Evolutionary conservation across 2,329 filamentous ascomycete genomes (phyloP).

Genomic region (Leptographium wingfieldii): DNA sequence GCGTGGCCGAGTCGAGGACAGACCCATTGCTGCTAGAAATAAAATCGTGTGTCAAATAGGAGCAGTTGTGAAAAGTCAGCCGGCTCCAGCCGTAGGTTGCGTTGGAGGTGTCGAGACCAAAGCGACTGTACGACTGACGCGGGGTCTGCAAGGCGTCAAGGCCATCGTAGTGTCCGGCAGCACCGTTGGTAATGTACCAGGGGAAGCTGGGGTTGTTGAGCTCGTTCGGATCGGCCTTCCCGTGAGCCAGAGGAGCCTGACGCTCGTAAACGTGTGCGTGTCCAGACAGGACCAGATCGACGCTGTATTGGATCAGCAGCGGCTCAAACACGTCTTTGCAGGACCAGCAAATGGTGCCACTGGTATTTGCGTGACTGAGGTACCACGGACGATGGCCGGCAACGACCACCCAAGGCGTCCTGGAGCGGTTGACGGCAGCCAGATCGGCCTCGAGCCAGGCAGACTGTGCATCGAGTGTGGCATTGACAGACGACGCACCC

Average conservation of each 20-base stretch:
- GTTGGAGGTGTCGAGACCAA: conserved; percentile 18
- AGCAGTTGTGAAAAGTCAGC: conserved; percentile 26
- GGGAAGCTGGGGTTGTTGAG: conserved; percentile 7
- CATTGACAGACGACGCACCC: background rate
- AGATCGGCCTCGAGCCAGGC: conserved; percentile 32
- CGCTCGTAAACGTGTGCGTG: conserved; percentile 15
- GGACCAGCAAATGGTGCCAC: conserved; percentile 3
- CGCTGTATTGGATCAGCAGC: conserved; percentile 7
- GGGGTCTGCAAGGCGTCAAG: conserved; percentile 11
- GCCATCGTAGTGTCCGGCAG: conserved; percentile 15
- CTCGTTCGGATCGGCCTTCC: conserved; percentile 7
- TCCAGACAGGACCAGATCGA: conserved; percentile 12
- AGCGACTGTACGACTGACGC: conserved; percentile 12
- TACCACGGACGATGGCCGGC: conserved; percentile 38
- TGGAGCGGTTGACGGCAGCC: conserved; percentile 27
- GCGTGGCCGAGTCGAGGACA: conserved; percentile 19
- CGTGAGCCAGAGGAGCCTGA: conserved; percentile 12
- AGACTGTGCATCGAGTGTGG: background rate
- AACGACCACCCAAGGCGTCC: conserved; percentile 36
- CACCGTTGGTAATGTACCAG: conserved; percentile 18
- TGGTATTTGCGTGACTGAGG: conserved; percentile 17
- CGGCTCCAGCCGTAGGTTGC: conserved; percentile 24
- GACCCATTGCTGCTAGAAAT: conserved; percentile 18
- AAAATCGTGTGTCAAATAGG: conserved; percentile 25
- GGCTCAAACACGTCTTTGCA: conserved; percentile 7